Percentiles rank a stretch among this genome's conserved stretches.
Conservation (phyloP, 805 yeast genomes). For the Blastobotrys chiropterorum region DNA sequence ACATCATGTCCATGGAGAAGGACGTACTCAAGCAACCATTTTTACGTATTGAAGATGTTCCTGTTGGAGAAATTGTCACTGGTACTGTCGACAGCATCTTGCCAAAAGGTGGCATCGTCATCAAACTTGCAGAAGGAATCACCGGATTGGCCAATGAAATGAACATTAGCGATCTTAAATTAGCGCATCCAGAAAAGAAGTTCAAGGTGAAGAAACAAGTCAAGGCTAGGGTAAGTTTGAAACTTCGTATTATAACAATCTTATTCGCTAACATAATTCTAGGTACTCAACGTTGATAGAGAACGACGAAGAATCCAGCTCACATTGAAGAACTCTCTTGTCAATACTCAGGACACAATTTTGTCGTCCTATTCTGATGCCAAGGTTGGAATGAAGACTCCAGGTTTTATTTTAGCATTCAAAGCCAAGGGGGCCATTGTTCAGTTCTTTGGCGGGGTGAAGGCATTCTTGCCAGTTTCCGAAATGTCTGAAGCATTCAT, state of each 20-base stretch:
- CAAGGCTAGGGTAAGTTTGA: constrained; percentile 59
- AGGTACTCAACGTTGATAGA: constrained; percentile 27
- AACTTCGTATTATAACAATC: neutral
- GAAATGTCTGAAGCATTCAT: constrained; percentile 91
- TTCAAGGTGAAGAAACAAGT: constrained; percentile 80
- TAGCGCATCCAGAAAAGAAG: constrained; percentile 86
- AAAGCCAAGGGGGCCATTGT: constrained; percentile 75
- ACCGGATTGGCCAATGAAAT: constrained; percentile 66
- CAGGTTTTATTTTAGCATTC: constrained; percentile 69
- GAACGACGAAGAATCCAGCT: constrained; percentile 48
- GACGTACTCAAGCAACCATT: constrained; percentile 57
- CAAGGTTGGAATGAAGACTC: constrained; percentile 47
- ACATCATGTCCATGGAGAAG: constrained; percentile 64
- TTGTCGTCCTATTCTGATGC: constrained; percentile 46
- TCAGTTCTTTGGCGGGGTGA: constrained; percentile 70
- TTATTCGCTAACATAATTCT: neutral
- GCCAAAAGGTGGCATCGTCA: constrained; percentile 59
- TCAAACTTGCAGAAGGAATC: constrained; percentile 54
- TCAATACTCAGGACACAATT: constrained; percentile 40
- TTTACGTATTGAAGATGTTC: constrained; percentile 64
- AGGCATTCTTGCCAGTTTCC: constrained; percentile 76
- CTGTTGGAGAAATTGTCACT: constrained; percentile 60
- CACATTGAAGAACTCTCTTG: constrained; percentile 80
- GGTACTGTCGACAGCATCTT: constrained; percentile 50
- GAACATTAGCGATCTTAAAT: constrained; percentile 79